Evolutionary conservation across 2,329 filamentous ascomycete species (phyloP), one percentile per base, ranked within the genome.

Genomic region (Calonectria pteridis): DNA sequence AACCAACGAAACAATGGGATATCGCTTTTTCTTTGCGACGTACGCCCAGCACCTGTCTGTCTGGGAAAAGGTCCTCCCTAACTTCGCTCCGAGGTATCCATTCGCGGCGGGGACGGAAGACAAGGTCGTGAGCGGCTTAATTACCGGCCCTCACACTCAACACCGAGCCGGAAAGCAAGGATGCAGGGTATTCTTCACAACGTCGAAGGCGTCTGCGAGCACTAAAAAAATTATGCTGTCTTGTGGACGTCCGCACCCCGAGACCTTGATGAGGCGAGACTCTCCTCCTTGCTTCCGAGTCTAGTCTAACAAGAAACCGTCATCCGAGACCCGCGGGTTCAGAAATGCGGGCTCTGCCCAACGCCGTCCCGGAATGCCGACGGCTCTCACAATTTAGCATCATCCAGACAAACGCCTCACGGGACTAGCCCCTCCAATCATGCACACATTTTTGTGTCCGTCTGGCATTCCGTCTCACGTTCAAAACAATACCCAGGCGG

Each of bases 61-160:
- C 10, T 3, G 11, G 2, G 33, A 40, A 31, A 51, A 50, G 43
- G 46, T 3, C 37, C 35, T 46, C 59, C 26, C 40, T 63, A 18
- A 28, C 28, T 49, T 67, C 33, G 31, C 23, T 67, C 49, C 33
- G 64, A 29, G 14, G 46, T 23, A 29, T 40, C 64, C 43, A 40
- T 40, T n/a, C 33, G 64, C 35, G 23, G 43, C 49, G 64, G 64
- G 49, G 31, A 18, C 49, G 64, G 50, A 58, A 46, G 66, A 68
- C 66, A 68, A 28, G 66, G 66, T 26, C 33, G 18, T 23, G 50
- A 35, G 26, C 66, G 66, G 66, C 66, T 68, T 68, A 68, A 68
- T 68, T 68, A 68, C 66, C 51, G 51, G 55, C 51, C 51, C 66
- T 68, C 66, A 20, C 51, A 18, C 55, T 33, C 65, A 46, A 37